These are phyloP conservation scores for Malassezia japonica DNA, from an alignment of 1,284 basidiomycete species.

Conservation along the genomic window DNA sequence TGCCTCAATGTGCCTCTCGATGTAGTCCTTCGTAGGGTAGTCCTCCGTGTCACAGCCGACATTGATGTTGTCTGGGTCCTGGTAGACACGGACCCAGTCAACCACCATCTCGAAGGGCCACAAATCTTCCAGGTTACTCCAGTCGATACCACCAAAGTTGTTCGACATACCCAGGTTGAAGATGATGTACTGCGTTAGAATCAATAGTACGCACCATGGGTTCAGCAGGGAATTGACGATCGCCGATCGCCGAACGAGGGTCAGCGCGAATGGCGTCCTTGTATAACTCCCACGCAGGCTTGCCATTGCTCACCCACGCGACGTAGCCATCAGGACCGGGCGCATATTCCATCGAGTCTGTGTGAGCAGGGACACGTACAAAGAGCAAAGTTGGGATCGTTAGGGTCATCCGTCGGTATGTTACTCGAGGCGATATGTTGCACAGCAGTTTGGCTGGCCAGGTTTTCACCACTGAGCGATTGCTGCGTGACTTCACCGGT, in stretches of 20 bases:
- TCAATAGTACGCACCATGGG: constrained; percentile 19
- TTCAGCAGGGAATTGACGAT: constrained; percentile 62
- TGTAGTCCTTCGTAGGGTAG: constrained; percentile 44
- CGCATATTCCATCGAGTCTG: constrained; percentile 12
- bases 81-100: constrained; percentile 53
- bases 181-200: constrained; percentile 21
- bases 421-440: not conserved
- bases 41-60: constrained; percentile 42
- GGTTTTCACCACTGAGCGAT: constrained; percentile 18
- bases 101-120: constrained; percentile 18
- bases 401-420: not conserved
- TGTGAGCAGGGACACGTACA: not conserved
- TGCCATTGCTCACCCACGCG: constrained; percentile 26
- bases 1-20: constrained; percentile 36
- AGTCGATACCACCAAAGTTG: constrained; percentile 12
- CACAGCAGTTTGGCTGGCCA: constrained; percentile 11
- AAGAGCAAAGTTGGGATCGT: not conserved
- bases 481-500: constrained; percentile 40
- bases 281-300: constrained; percentile 53
- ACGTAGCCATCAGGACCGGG: constrained; percentile 15
- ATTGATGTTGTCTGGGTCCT: constrained; percentile 45
- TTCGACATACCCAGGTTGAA: constrained; percentile 35
- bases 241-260: constrained; percentile 58
- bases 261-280: constrained; percentile 63
- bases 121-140: not conserved